Evolutionary conservation across 257 asterid species (phyloP).

Genomic region (Capsicum baccatum): DNA sequence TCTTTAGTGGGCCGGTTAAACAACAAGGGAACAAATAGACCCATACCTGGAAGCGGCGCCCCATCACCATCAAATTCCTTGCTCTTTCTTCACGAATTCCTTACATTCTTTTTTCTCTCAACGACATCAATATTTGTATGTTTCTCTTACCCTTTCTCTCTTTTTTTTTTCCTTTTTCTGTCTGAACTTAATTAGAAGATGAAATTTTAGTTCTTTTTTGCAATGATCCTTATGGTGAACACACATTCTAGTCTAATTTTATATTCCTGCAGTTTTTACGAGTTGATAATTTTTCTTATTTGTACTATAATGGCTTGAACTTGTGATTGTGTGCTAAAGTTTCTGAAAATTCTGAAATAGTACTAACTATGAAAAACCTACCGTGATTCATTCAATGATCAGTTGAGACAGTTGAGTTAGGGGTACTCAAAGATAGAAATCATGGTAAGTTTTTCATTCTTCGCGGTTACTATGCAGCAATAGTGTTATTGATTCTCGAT

Average conservation of each 20-base stretch:
- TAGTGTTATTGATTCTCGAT: neutral
- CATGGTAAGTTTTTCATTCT: conserved; percentile 11
- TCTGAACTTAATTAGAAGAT: too few relatives aligned
- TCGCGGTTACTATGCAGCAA: neutral
- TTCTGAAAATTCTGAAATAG: neutral
- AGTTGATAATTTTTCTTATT: neutral
- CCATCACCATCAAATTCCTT: neutral
- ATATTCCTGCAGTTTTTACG: neutral
- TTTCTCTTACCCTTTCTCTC: too few relatives aligned
- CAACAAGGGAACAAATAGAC: neutral
- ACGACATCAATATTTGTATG: too few relatives aligned
- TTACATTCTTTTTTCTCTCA: too few relatives aligned
- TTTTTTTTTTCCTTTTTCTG: too few relatives aligned
- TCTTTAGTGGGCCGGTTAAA: neutral
- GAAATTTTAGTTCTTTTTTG: too few relatives aligned
- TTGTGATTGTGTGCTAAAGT: neutral
- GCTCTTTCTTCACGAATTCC: too few relatives aligned
- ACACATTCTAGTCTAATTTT: neutral
- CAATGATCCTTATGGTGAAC: too few relatives aligned
- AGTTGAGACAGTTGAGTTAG: conserved; percentile 5
- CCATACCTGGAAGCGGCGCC: neutral
- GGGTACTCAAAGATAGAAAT: neutral
- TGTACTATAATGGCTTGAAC: neutral
- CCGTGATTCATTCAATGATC: neutral
- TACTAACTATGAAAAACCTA: neutral